phyloP scores from a whole-genome alignment of 2,329 filamentous ascomycete genomes.

The Aureobasidium leucospermi region DNA sequence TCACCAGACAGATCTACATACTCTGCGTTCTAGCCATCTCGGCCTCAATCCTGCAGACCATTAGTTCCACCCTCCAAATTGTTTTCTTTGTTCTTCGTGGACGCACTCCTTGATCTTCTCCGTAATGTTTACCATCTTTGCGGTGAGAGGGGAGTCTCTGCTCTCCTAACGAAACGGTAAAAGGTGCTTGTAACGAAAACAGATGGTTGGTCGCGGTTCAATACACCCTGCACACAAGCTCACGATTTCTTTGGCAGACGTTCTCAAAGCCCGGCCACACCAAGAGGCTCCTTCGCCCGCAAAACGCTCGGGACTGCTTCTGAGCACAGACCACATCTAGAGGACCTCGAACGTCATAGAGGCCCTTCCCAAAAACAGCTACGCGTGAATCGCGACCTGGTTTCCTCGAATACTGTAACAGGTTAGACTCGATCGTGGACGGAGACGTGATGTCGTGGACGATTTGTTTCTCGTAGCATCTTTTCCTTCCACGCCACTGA shows the following conservation, averaged over 20 bases:
- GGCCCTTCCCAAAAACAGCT: background rate
- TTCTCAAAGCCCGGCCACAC: slow-evolving; percentile 7
- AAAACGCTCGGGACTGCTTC: background rate
- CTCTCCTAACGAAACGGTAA: background rate
- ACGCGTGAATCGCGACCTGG: background rate
- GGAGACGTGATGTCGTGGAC: slow-evolving; percentile 2
- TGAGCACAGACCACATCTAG: background rate
- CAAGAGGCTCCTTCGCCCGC: background rate
- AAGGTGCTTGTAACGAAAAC: background rate
- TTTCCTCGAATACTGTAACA: slow-evolving; percentile 7
- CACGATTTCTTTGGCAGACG: slow-evolving; percentile 9
- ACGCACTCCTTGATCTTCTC: slow-evolving; percentile 97
- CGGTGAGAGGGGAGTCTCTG: slow-evolving; percentile 11
- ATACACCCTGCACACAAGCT: slow-evolving; percentile 2
- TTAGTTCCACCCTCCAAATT: background rate
- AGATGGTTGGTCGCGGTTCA: background rate
- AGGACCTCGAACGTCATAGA: background rate
- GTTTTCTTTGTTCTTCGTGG: background rate
- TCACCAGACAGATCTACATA: slow-evolving; percentile 39
- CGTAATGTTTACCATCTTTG: slow-evolving; percentile 93
- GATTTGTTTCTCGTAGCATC: background rate
- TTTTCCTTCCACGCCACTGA: background rate
- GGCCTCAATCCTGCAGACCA: slow-evolving; percentile 76
- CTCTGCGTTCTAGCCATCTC: slow-evolving; percentile 99
- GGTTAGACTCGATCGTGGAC: slow-evolving; percentile 1